phyloP scores from a whole-genome alignment of 176 grass and related monocot species.

The Thinopyrum elongatum region DNA sequence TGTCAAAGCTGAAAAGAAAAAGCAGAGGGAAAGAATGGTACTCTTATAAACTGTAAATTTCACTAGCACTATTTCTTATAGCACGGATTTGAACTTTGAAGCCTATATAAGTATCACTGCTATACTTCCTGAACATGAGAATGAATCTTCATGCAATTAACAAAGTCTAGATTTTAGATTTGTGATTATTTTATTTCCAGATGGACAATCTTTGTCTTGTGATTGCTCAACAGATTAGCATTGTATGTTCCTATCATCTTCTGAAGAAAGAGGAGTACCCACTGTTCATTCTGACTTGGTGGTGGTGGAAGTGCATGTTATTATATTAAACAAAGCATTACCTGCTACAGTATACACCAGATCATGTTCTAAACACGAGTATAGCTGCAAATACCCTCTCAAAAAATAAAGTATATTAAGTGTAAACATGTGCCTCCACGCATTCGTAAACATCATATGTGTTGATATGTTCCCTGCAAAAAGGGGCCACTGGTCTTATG shows the following conservation, averaged over 20 bases:
- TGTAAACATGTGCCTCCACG: background rate
- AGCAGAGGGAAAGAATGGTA: conserved; percentile 92
- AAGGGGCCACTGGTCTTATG: background rate
- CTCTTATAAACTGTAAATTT: conserved; percentile 14
- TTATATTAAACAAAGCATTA: background rate
- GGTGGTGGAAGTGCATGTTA: background rate
- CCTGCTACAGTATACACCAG: background rate
- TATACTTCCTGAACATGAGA: background rate
- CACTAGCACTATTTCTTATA: background rate
- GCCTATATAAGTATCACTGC: conserved; percentile 4
- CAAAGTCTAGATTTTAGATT: background rate
- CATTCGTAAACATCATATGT: background rate
- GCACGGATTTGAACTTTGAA: background rate
- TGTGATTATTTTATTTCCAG: background rate
- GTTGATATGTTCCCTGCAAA: background rate
- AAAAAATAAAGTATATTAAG: background rate
- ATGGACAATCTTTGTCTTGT: background rate
- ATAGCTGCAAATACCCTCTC: background rate
- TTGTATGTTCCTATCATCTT: background rate
- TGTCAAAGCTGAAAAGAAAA: conserved; percentile 91
- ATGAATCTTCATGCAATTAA: background rate
- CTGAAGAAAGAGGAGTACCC: background rate
- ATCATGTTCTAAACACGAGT: background rate
- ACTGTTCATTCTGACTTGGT: background rate
- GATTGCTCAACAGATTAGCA: background rate